Base-by-base conservation (phyloP, 768 basidiomycete species). In the Hypholoma sublateritium region DNA sequence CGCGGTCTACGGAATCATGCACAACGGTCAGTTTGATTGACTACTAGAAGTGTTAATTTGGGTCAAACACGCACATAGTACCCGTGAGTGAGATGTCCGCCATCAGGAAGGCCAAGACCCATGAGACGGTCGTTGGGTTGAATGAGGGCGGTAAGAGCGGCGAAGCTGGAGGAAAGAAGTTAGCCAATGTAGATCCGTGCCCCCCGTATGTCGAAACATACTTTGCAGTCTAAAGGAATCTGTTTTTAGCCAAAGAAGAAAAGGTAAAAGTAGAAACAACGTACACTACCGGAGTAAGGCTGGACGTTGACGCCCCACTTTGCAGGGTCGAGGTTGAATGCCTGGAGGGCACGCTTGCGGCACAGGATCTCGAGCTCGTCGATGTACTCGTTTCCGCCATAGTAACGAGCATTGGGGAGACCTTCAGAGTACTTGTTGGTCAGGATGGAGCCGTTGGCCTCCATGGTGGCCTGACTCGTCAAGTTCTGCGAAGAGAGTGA, bases 351-450 rank as follows among this genome's bases (percentile, higher is more conserved):
- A 68, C 97, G 93, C 76, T 95, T 88, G 72, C 94, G 93, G 79
- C 93, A 94, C 56, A 99, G 86, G 59, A 83, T 74, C 76, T 98
- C 97, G 67, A 99, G 89, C 70, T 97, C 93, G 69, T 98, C 97
- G 64, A 98, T 90, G 78, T 89, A 89, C 75, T 98, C 97, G 78
- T 98, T 99, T 56, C 96, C 96, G 66, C 94, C 95, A 65, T 96
- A 98, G 77, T 97, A 97, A 57, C 95, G 88, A 44, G 95, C 95
- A 54, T 85, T 86, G n/a, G 97, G 97, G 47, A 98, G 92, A 80
- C 97, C 97, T 77, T 98, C 97, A 19, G 97, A 98, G 81, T 97
- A 97, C 78, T 98, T 98, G 86, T 97, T 97, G 71, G 96, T 98
- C 70, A 98, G 74, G 71, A 99, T 95, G 54, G 96, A 98, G 49